Conservation (phyloP, 176 grass and related monocot genomes). For the Lolium rigidum region DNA sequence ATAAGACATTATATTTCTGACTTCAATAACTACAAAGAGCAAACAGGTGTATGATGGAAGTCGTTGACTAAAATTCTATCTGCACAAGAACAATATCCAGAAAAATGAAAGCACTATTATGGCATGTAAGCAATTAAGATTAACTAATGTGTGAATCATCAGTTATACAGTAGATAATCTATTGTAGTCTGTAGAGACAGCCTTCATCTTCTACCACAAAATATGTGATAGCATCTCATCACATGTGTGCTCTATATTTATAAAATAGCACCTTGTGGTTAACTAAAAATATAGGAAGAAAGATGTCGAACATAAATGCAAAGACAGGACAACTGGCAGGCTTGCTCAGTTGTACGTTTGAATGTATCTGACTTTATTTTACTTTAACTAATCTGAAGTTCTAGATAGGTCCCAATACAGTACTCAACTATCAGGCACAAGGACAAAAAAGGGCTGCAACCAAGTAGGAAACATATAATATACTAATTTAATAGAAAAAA, state of each 20-base stretch:
- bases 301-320: constrained; percentile 30
- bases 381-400: constrained; percentile 18
- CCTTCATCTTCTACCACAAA: background rate
- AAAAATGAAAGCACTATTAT: constrained; percentile 8
- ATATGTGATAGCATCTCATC: background rate
- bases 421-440: constrained; percentile 31
- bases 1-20: constrained; percentile 19
- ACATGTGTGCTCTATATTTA: background rate
- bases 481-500: background rate
- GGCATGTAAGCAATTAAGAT: background rate
- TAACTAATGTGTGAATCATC: constrained; percentile 8
- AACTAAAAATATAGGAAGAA: constrained; percentile 24
- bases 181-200: constrained; percentile 9
- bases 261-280: background rate
- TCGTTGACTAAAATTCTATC: constrained; percentile 13
- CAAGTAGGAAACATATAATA: constrained; percentile 25
- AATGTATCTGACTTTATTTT: constrained; percentile 18
- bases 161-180: constrained; percentile 6
- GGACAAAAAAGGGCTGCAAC: constrained; percentile 1
- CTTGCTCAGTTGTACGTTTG: background rate
- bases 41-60: background rate
- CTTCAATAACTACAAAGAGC: constrained; percentile 22
- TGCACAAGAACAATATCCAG: background rate
- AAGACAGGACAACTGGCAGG: constrained; percentile 34
- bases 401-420: constrained; percentile 24